Base-by-base conservation (phyloP, 2,329 filamentous ascomycete species). In the Verticillium tricorpus region DNA sequence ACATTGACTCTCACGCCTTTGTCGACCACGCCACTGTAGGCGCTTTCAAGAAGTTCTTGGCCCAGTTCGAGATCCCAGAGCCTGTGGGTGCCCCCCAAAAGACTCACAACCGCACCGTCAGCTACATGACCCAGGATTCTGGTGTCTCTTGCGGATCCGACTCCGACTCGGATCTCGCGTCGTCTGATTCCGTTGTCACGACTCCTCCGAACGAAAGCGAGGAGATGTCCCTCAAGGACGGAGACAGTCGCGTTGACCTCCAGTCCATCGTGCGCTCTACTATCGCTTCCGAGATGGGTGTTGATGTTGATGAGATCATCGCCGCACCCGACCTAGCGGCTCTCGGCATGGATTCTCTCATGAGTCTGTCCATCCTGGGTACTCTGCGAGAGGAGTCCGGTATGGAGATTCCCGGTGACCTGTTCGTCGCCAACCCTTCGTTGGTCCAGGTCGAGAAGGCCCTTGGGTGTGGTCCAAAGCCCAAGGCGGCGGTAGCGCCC, bases 251-350 rank as follows among this genome's bases (percentile, higher is more conserved):
- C 56, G 73, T 78, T 65, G 77, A 80, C 70, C 69, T 84, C 40
- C 76, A 81, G 76, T 69, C 79, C 70, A 72, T 82, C 67, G 81
- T 90, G 56, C 86, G 89, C 72, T 82, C 84, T 60, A 89, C 88
- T 61, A 86, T 91, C 64, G 85, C 88, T n/a, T 79, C 82, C 40
- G 89, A 91, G 73, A 90, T 91, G 82, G 87, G 87, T 62, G 85
- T 91, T n/a, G 84, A 88, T 28, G 78, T 89, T 12, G 84, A 87
- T 34, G 88, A 91, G 67, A 78, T 86, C 34, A 72, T 82, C 3
- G 81, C 81, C 25, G 80, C 81, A 0, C 79, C 81, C 0, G 81
- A 85, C 65, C 75, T 86, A 60, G 79, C 80, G n/a, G 80, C 82
- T 2, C 74, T 86, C 14, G 84, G 84, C 3, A 84, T 87, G 76